These are phyloP conservation scores for Vitis riparia DNA, from an alignment of 164 flowering plant species.

Conservation along the genomic window DNA sequence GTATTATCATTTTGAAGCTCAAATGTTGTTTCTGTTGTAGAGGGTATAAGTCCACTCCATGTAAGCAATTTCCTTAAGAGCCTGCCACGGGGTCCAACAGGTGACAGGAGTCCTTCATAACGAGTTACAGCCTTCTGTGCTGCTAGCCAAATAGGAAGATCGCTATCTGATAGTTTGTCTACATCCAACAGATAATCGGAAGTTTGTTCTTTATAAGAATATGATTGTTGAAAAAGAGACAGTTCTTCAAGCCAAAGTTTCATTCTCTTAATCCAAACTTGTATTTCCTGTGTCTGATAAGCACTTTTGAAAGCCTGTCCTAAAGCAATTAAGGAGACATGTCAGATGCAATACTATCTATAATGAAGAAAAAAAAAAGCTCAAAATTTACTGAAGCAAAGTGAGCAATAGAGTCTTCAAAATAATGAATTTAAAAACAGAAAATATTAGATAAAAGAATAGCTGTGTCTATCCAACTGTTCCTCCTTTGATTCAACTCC, in stretches of 20 bases:
- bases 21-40: conserved; percentile 48
- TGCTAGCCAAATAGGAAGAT: conserved; percentile 88
- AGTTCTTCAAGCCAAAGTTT: conserved; percentile 57
- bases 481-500: too few species aligned
- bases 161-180: conserved; percentile 46
- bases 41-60: conserved; percentile 66
- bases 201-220: conserved; percentile 29
- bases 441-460: too few species aligned
- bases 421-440: too few species aligned
- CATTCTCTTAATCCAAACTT: conserved; percentile 45
- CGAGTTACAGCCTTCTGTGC: conserved; percentile 87
- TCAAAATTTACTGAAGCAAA: background rate
- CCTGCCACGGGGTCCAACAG: conserved; percentile 85
- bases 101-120: conserved; percentile 80
- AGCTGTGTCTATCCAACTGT: too few species aligned
- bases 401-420: background rate
- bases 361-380: background rate
- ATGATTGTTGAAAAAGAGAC: conserved; percentile 29
- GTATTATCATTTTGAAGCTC: conserved; percentile 34
- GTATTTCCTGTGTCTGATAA: conserved; percentile 36
- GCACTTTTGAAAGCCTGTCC: conserved; percentile 53
- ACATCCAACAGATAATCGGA: conserved; percentile 29
- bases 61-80: conserved; percentile 70
- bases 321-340: conserved; percentile 7
- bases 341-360: conserved; percentile 2